Evolutionary conservation across 176 grass and related monocot species (phyloP).

Genomic region (Aegilops sharonensis): DNA sequence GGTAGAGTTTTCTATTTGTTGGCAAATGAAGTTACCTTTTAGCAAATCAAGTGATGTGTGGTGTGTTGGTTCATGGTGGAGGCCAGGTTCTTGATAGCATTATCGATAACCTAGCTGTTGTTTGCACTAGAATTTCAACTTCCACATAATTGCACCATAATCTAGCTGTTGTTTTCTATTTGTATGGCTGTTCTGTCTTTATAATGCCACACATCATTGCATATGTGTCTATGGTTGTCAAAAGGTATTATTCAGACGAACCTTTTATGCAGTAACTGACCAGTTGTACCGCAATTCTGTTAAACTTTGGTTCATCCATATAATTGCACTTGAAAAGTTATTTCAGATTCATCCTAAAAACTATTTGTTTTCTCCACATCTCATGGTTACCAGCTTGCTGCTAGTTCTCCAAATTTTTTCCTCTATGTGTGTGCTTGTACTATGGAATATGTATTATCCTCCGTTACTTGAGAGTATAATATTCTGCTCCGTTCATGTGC

Average conservation of each 20-base stretch:
- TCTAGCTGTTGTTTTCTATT: no score
- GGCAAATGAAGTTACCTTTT: no score
- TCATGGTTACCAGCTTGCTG: neutral
- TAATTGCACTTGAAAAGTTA: conserved; percentile 16
- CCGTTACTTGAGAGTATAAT: neutral
- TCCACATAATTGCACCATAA: neutral
- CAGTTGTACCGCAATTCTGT: neutral
- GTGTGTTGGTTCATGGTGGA: no score
- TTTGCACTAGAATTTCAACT: conserved; percentile 9
- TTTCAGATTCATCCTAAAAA: neutral
- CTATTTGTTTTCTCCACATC: neutral
- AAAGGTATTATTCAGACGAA: neutral
- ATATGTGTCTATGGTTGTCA: neutral
- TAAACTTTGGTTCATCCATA: neutral
- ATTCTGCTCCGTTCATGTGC: neutral
- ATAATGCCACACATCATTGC: neutral
- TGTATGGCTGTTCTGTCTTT: neutral
- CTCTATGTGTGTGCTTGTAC: neutral
- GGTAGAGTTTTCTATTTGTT: neutral
- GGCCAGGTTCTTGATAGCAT: neutral
- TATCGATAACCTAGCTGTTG: neutral
- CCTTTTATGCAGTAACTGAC: conserved; percentile 2
- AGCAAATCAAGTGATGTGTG: no score
- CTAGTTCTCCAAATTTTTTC: neutral
- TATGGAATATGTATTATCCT: neutral